Evolutionary conservation across 2,329 filamentous ascomycete species (phyloP), one percentile per base, ranked within the genome.

Genomic region (Corniculantispora saksenae): DNA sequence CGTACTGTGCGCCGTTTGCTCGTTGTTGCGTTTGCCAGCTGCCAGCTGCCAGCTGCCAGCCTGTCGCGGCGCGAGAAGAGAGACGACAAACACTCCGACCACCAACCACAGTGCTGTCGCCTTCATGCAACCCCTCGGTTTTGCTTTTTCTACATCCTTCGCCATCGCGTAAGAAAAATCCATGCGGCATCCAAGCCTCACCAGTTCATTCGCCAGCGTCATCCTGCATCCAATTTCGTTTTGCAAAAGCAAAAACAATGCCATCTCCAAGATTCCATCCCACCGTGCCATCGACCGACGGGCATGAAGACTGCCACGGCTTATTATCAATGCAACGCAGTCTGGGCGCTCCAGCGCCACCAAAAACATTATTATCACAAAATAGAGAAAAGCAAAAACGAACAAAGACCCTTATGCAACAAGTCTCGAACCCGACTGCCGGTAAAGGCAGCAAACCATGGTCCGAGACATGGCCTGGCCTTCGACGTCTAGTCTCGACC

Each of bases 1-100:
- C 21, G 13, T 27, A 61, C 59, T 61, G 59, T 61, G 48, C 35
- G 48, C 59, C 59, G 59, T 61, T 61, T 61, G 59, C 48, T 54
- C 10, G 9, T 10, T 3, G 10, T 7, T 27, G 32, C 10, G 25
- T 47, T n/a, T 43, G 35, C 13, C 32, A 35, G 23, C 59, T 61
- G 35, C 5, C 29, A 43, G 6, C 48, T 17, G 48, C 13, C 32
- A 35, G 23, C 59, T 61, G 35, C 5, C 29, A 43, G 6, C 48
- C 7, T n/a, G 21, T 17, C 32, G 47, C 21, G 47, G 10, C 47
- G 4, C 10, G 47, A 50, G 21, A 50, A 12, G 47, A 50, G 21
- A 25, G 21, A 50, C 43, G 15, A 47, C 43, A 32, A 32, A 32
- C 32, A 32, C 10, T n/a, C n/a, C n/a, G n/a, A n/a, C n/a, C n/a